phyloP scores from a whole-genome alignment of 2,329 filamentous ascomycete genomes.

The Xylariales sp. region DNA sequence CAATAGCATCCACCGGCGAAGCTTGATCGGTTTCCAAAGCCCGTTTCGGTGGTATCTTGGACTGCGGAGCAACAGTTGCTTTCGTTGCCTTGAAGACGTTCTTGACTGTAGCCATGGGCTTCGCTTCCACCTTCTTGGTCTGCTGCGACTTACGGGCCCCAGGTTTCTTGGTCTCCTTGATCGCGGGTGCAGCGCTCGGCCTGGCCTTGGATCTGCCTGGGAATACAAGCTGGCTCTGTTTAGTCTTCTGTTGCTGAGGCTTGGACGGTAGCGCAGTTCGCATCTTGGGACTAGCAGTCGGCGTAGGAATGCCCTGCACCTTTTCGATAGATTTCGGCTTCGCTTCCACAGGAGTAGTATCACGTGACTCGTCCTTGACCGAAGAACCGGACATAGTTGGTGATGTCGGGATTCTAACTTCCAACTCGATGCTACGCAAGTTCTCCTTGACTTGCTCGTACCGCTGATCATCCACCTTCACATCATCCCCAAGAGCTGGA shows the following conservation, averaged over 20 bases:
- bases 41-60: constrained; percentile 24
- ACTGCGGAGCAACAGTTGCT: constrained; percentile 11
- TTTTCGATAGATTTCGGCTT: constrained; percentile 38
- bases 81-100: constrained; percentile 25
- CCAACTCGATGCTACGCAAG: constrained; percentile 32
- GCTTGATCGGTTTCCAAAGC: constrained; percentile 15
- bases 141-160: constrained; percentile 32
- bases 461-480: constrained; percentile 39
- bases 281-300: constrained; percentile 50
- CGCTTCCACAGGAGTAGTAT: constrained; percentile 21
- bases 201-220: constrained; percentile 17
- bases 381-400: constrained; percentile 12
- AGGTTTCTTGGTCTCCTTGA: constrained; percentile 29
- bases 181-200: constrained; percentile 25
- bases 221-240: constrained; percentile 50
- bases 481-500: constrained; percentile 45
- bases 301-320: constrained; percentile 51
- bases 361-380: constrained; percentile 21
- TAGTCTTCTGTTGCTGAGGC: constrained; percentile 30
- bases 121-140: constrained; percentile 40
- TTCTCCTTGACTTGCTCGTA: constrained; percentile 34
- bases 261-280: constrained; percentile 36
- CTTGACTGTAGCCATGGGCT: constrained; percentile 24
- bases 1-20: constrained; percentile 1
- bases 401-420: constrained; percentile 37